Percentiles rank a stretch among this genome's conserved stretches.
These are phyloP conservation scores for Strobilomyces confusus DNA, from an alignment of 768 basidiomycete species.

Conservation along the genomic window DNA sequence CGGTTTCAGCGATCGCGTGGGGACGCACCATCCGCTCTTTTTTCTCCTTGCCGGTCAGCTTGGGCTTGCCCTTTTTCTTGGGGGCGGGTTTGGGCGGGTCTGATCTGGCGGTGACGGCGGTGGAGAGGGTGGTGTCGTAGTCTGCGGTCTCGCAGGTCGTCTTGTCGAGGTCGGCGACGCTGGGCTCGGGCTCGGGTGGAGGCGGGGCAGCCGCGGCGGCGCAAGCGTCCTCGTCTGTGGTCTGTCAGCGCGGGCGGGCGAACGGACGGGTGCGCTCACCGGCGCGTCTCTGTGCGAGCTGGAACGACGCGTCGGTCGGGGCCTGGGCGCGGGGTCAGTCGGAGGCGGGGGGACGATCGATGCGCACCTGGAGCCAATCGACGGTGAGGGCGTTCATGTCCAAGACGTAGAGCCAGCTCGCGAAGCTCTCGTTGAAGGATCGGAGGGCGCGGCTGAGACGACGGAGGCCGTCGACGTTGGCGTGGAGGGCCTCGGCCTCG, in stretches of 20 bases:
- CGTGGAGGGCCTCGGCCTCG: slow-evolving; percentile 76
- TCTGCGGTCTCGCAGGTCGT: slow-evolving; percentile 30
- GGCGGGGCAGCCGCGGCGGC: slow-evolving; percentile 39
- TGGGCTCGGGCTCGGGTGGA: slow-evolving; percentile 19
- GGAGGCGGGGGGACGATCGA: no score
- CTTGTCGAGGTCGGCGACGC: slow-evolving; percentile 25
- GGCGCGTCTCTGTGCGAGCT: slow-evolving; percentile 54
- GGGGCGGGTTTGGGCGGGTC: slow-evolving; percentile 40
- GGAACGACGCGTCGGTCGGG: slow-evolving; percentile 57
- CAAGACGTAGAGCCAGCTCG: slow-evolving; percentile 87
- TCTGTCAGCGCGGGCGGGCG: not conserved
- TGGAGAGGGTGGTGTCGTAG: slow-evolving; percentile 34
- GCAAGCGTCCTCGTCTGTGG: slow-evolving; percentile 55
- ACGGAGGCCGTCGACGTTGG: slow-evolving; percentile 69
- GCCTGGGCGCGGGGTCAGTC: slow-evolving; percentile 48
- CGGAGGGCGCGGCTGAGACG: slow-evolving; percentile 70
- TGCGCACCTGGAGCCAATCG: slow-evolving; percentile 82
- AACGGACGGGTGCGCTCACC: slow-evolving; percentile 35
- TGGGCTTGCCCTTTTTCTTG: slow-evolving; percentile 57
- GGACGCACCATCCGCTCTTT: slow-evolving; percentile 72
- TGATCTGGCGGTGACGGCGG: slow-evolving; percentile 25
- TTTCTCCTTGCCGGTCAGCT: slow-evolving; percentile 75
- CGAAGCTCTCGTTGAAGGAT: slow-evolving; percentile 90
- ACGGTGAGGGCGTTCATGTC: slow-evolving; percentile 94
- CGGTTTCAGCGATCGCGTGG: no score